phyloP scores from a whole-genome alignment of 2,329 filamentous ascomycete genomes.

The Hirsutella thompsonii region DNA sequence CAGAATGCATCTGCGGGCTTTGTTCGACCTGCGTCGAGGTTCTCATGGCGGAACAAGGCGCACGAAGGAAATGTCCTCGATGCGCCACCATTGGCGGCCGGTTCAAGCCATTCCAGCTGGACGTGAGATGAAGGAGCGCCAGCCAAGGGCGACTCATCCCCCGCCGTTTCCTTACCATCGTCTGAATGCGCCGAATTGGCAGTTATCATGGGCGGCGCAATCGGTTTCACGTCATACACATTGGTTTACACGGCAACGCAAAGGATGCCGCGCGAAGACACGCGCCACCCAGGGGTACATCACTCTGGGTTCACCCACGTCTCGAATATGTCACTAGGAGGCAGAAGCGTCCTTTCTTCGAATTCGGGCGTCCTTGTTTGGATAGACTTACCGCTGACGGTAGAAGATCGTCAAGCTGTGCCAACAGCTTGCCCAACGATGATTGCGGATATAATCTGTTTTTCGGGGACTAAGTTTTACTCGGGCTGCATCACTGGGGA shows the following conservation, averaged over 20 bases:
- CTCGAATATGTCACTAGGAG: no score
- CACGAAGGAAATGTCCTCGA: slow-evolving; percentile 63
- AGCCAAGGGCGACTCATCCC: background rate
- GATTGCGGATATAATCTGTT: no score
- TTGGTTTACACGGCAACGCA: background rate
- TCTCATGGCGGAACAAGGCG: slow-evolving; percentile 62
- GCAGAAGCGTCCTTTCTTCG: no score
- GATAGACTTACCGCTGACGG: no score
- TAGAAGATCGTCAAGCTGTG: no score
- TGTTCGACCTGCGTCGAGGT: slow-evolving; percentile 81
- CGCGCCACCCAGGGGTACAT: no score
- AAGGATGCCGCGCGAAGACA: no score
- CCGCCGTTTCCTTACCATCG: background rate
- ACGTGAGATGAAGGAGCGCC: slow-evolving; percentile 33
- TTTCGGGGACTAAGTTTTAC: no score
- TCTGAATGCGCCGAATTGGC: background rate
- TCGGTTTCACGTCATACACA: background rate
- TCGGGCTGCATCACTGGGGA: no score
- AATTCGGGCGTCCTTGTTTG: background rate
- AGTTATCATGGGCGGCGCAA: background rate
- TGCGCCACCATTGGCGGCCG: slow-evolving; percentile 68
- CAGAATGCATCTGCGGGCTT: slow-evolving; percentile 88
- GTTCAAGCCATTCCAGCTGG: slow-evolving; percentile 77
- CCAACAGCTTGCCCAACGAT: no score
- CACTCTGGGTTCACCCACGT: no score